Evolutionary conservation across 768 basidiomycete species (phyloP).

Genomic region (Lentinula detonsa): DNA sequence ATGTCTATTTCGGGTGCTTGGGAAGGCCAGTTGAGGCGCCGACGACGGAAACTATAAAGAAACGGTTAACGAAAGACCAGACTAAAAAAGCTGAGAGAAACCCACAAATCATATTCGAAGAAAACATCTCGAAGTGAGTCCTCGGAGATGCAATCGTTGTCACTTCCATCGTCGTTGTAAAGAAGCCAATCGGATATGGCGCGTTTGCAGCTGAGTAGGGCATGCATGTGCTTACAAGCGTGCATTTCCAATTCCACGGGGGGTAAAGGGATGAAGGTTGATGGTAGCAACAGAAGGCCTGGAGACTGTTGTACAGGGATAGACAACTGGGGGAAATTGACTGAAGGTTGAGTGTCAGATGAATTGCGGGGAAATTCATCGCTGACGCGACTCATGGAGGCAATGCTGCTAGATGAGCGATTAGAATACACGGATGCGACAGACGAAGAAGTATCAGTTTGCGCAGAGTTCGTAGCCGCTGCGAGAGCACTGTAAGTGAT

Average conservation of each 20-base stretch:
- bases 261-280: slow-evolving; percentile 51
- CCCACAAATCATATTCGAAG: slow-evolving; percentile 58
- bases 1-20: slow-evolving; percentile 29
- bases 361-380: not conserved
- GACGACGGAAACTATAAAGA: slow-evolving; percentile 52
- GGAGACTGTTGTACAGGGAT: slow-evolving; percentile 44
- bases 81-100: slow-evolving; percentile 8
- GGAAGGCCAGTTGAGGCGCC: slow-evolving; percentile 64
- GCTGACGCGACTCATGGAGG: not conserved
- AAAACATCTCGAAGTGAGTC: slow-evolving; percentile 33
- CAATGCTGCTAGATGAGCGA: slow-evolving; percentile 9
- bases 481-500: slow-evolving; percentile 14
- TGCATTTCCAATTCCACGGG: slow-evolving; percentile 69
- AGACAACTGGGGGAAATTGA: not conserved
- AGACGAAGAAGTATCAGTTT: slow-evolving; percentile 3
- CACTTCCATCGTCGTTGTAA: slow-evolving; percentile 29
- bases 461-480: slow-evolving; percentile 1
- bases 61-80: slow-evolving; percentile 9
- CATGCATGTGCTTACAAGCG: slow-evolving; percentile 63
- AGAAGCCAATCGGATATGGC: slow-evolving; percentile 49
- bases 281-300: slow-evolving; percentile 55
- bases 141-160: slow-evolving; percentile 25
- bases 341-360: not conserved
- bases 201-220: slow-evolving; percentile 53
- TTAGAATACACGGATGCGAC: slow-evolving; percentile 23